These are phyloP conservation scores for Phytophthora podocarpi DNA, from an alignment of 352 stramenopile species.

Conservation along the genomic window DNA sequence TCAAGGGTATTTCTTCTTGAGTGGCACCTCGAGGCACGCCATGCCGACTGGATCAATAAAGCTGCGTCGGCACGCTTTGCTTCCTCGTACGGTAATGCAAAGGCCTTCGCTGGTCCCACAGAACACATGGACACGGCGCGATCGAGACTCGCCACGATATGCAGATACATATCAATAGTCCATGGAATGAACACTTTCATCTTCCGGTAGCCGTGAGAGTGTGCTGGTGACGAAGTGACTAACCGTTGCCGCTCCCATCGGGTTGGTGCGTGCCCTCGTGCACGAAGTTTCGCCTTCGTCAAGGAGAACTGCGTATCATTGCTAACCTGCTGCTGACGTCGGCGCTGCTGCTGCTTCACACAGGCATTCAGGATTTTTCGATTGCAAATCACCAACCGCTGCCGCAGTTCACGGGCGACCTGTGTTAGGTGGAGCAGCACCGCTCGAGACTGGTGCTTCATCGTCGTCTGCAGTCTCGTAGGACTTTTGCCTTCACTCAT, in stretches of 20 bases:
- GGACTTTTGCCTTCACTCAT: neutral
- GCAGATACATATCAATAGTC: slow-evolving; percentile 83
- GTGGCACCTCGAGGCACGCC: slow-evolving; percentile 46
- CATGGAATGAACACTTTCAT: slow-evolving; percentile 75
- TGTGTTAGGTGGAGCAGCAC: slow-evolving; percentile 59
- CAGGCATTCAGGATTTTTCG: slow-evolving; percentile 61
- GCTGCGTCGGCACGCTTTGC: slow-evolving; percentile 48
- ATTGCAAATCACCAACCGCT: slow-evolving; percentile 66
- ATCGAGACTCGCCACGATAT: slow-evolving; percentile 51
- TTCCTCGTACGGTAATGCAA: slow-evolving; percentile 66
- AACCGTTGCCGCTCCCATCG: slow-evolving; percentile 41
- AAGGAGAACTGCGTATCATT: slow-evolving; percentile 39
- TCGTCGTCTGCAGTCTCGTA: slow-evolving; percentile 5
- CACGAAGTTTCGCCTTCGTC: slow-evolving; percentile 36
- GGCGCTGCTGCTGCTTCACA: slow-evolving; percentile 50
- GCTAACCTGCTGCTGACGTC: slow-evolving; percentile 6
- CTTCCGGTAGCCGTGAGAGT: slow-evolving; percentile 36
- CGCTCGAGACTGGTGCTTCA: slow-evolving; percentile 31
- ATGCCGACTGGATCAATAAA: slow-evolving; percentile 59
- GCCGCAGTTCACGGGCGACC: slow-evolving; percentile 46
- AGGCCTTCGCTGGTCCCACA: slow-evolving; percentile 33
- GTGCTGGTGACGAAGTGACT: neutral
- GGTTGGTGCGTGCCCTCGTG: slow-evolving; percentile 50
- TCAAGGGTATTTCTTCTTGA: slow-evolving; percentile 56
- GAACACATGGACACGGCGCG: slow-evolving; percentile 40